Evolutionary conservation across 106 monocot species (phyloP), one percentile per base, ranked within the genome.

Genomic region (Dioscorea dumetorum): DNA sequence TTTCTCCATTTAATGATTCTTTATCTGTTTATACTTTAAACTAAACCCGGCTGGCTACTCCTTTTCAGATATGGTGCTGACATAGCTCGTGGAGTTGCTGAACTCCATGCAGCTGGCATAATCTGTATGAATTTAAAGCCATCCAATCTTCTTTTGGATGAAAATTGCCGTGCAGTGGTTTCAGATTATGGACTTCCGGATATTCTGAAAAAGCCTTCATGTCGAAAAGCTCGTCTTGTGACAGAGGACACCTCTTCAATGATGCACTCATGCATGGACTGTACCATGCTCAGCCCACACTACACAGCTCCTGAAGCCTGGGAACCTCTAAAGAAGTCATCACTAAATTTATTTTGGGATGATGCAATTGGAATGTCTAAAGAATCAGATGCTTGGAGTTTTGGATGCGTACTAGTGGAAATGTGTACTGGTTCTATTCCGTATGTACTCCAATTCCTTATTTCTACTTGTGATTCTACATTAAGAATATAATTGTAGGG

Each of bases 361-460:
- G 93, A 87, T 49, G 74, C 82, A 64, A 85, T 87, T 79, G 87
- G 90, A 64, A 81, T 93, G 64, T 93, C 92, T 34, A 71, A 58
- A 21, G 90, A 99, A 69, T 87, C 92, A 51, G 99, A 99, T 83
- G 93, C 93, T 64, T 99, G 99, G 99, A 99, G 99, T 78, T 99
- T 99, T 79, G 99, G 93, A 58, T 99, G 99, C 24, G 87, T 87
- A 6, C 80, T 99, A 51, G 93, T 99, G 60, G 99, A 99, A 73
- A 99, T 99, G 99, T 99, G 99, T 78, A 99, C 99, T 81, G 93
- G 93, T 67, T 90, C 90, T 67, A 79, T 93, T 67, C 92, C 99
- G 99, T 99, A 93, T 51, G 99, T 93, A 28, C 8, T 72, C 35
- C 52, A 24, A 62, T 62, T 23, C 48, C 21, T 73, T 57, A 8